Percentiles rank a stretch among this genome's conserved stretches.
Conservation (phyloP, 1,139 yeast species). For the Geotrichum restrictum region DNA sequence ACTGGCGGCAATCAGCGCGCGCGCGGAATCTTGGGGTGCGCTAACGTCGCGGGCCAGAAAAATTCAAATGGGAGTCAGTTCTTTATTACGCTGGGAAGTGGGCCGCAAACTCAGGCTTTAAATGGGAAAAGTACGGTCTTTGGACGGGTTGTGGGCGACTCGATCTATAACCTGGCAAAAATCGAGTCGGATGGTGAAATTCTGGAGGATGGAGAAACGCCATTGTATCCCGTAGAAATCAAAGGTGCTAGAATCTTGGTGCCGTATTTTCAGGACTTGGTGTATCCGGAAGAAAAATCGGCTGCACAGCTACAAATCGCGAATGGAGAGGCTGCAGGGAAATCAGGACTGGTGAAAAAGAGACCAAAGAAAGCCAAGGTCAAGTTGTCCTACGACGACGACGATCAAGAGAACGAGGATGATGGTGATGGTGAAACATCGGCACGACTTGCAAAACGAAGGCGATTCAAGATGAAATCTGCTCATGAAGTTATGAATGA, state of each 20-base stretch:
- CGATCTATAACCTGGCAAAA: constrained; percentile 52
- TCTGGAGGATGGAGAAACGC: constrained; percentile 46
- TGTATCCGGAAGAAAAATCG: constrained; percentile 21
- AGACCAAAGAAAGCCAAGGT: constrained; percentile 30
- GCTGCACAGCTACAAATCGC: constrained; percentile 3
- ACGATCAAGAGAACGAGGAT: constrained; percentile 19
- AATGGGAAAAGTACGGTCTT: constrained; percentile 51
- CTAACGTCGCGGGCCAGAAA: constrained; percentile 36
- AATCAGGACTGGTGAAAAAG: constrained; percentile 25
- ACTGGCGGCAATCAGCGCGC: constrained; percentile 28
- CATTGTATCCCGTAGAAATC: constrained; percentile 52
- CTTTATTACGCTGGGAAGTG: constrained; percentile 51
- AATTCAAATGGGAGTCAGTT: constrained; percentile 47
- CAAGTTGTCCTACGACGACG: constrained; percentile 31
- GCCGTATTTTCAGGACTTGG: constrained; percentile 52
- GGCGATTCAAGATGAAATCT: constrained; percentile 16
- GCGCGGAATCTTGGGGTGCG: constrained; percentile 57
- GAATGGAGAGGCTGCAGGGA: constrained; percentile 21
- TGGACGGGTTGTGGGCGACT: constrained; percentile 61
- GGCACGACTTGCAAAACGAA: constrained; percentile 5
- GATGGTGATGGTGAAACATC: constrained; percentile 15
- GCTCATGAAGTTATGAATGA: constrained; percentile 17
- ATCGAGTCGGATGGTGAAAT: constrained; percentile 38
- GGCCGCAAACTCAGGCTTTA: constrained; percentile 39
- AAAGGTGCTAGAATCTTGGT: constrained; percentile 43